These are phyloP conservation scores for Glomus cerebriforme DNA, from an alignment of 192 early-diverging fungal genomes.

Conservation along the genomic window DNA sequence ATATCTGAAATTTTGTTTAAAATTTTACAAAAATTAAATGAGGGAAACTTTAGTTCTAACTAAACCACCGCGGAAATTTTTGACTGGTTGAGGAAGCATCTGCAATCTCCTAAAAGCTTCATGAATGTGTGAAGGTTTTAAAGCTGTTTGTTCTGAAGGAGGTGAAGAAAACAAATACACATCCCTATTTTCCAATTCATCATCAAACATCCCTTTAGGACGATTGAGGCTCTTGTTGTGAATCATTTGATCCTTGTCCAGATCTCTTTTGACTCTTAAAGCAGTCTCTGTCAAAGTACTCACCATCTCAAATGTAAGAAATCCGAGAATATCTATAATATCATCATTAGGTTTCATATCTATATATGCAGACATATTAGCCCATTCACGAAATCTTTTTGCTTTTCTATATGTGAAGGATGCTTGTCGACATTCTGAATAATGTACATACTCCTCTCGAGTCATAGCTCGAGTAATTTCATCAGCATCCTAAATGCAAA, in stretches of 20 bases:
- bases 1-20: background rate
- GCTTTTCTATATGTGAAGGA: slow-evolving; percentile 94
- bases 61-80: slow-evolving; percentile 78
- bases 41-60: slow-evolving; percentile 71
- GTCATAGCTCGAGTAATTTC: slow-evolving; percentile 93
- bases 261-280: slow-evolving; percentile 71
- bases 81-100: slow-evolving; percentile 67
- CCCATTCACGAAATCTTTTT: slow-evolving; percentile 95
- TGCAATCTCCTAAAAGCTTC: slow-evolving; percentile 92
- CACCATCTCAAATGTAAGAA: slow-evolving; percentile 95
- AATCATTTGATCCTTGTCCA: slow-evolving; percentile 45
- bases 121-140: slow-evolving; percentile 86
- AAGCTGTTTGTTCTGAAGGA: slow-evolving; percentile 75
- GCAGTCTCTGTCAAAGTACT: slow-evolving; percentile 87
- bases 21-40: slow-evolving; percentile 48
- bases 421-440: slow-evolving; percentile 97
- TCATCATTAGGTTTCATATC: slow-evolving; percentile 92
- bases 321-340: slow-evolving; percentile 96
- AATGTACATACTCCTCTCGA: slow-evolving; percentile 98
- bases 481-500: slow-evolving; percentile 71
- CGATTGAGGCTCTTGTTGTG: slow-evolving; percentile 36
- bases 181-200: slow-evolving; percentile 28
- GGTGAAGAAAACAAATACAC: slow-evolving; percentile 73
- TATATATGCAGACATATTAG: slow-evolving; percentile 82
- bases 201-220: background rate